These are phyloP conservation scores for Solanum etuberosum DNA, from an alignment of 257 asterid species.

Conservation along the genomic window DNA sequence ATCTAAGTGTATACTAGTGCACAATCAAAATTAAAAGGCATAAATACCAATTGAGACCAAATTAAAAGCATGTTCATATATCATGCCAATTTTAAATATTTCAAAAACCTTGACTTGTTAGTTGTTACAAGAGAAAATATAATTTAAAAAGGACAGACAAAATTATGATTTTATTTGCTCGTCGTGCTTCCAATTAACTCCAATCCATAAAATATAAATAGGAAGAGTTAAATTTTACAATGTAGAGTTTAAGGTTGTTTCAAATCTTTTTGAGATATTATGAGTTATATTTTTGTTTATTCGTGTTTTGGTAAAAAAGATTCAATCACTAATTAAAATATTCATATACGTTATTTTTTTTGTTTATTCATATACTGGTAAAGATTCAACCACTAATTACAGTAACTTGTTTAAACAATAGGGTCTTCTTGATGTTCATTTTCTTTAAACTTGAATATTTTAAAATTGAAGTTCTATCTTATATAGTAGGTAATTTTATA, in stretches of 20 bases:
- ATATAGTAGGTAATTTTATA: background rate
- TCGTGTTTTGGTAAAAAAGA: background rate
- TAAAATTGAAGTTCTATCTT: background rate
- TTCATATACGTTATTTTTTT: background rate
- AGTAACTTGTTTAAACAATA: background rate
- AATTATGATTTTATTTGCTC: background rate
- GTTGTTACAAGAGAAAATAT: background rate
- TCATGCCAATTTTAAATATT: background rate
- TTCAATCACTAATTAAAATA: background rate
- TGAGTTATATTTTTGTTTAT: background rate
- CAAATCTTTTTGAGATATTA: background rate
- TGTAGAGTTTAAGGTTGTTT: background rate
- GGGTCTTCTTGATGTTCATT: background rate
- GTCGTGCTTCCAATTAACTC: background rate
- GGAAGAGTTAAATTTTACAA: background rate
- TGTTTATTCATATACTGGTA: background rate
- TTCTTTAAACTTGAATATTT: background rate
- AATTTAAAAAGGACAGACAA: background rate
- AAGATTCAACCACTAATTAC: background rate
- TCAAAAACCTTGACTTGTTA: background rate
- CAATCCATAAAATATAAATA: background rate
- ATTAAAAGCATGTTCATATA: no score
- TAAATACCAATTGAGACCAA: rapidly evolving
- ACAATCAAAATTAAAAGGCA: background rate
- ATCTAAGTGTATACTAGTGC: background rate